phyloP scores from a whole-genome alignment of 1,284 basidiomycete species.

The Ceratorhiza oryzae-sativae region DNA sequence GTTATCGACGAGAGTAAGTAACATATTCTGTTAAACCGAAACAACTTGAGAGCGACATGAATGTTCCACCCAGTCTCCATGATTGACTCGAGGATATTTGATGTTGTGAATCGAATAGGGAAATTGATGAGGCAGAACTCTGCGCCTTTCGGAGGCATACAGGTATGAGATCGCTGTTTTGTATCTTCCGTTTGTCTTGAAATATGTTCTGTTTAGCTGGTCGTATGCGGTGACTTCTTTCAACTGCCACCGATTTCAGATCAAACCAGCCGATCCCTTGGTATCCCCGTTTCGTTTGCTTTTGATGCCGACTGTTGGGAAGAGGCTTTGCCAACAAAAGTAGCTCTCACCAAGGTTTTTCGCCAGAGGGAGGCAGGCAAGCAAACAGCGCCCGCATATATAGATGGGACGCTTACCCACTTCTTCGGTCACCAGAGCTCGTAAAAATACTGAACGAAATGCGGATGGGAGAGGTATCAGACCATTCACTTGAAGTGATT shows the following conservation, averaged over 20 bases:
- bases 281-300: slow-evolving; percentile 61
- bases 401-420: not conserved
- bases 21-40: too few relatives aligned
- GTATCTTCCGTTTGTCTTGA: slow-evolving; percentile 39
- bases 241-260: slow-evolving; percentile 90
- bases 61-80: slow-evolving; percentile 91
- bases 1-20: slow-evolving; percentile 92
- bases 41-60: too few relatives aligned
- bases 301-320: slow-evolving; percentile 86
- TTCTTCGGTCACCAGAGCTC: slow-evolving; percentile 54
- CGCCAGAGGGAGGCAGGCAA: slow-evolving; percentile 53
- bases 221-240: slow-evolving; percentile 91
- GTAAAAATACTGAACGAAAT: slow-evolving; percentile 47
- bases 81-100: slow-evolving; percentile 92
- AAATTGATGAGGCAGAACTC: slow-evolving; percentile 66
- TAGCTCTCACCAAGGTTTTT: slow-evolving; percentile 71
- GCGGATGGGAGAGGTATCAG: slow-evolving; percentile 28
- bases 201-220: slow-evolving; percentile 59
- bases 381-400: not conserved
- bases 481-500: slow-evolving; percentile 17
- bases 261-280: slow-evolving; percentile 49
- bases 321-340: slow-evolving; percentile 61
- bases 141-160: slow-evolving; percentile 90
- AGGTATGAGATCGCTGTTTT: slow-evolving; percentile 57
- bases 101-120: slow-evolving; percentile 80